Evolutionary conservation across 2,329 filamentous ascomycete genomes (phyloP), one percentile per base, ranked within the genome.

Genomic region (Periglandula ipomoeae): DNA sequence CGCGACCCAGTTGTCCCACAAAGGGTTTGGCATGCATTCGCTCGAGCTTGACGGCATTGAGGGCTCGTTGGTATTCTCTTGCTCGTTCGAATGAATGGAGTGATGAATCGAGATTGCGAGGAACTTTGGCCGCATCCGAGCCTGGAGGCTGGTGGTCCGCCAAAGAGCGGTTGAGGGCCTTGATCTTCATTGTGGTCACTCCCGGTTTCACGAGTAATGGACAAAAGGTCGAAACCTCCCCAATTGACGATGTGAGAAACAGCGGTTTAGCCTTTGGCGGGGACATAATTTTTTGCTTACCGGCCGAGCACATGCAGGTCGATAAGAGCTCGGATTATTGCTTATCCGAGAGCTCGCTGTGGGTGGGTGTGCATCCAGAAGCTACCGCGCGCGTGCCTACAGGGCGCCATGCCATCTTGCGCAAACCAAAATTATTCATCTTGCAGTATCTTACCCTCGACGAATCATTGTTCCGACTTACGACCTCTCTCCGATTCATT

Each of bases 11-110:
- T 65, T 96, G 88, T 1, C 79, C 87, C 40, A 98, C 70, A 61
- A 95, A 95, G 3, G 74, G 73, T 51, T 71, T 70, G 7, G 73
- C 78, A 66, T 95, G 95, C 85, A 96, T 91, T 58, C 90, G 85
- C 70, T 95, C 89, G 53, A 96, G 71, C 67, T 96, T 96, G 50
- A 89, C 89, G 23, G 90, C 90, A 79, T 89, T 78, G 55, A 79
- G 66, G 7, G 75, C 75, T 48, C 75, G 65, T 46, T 71, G 65
- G 57, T 75, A 75, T 70, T 95, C 90, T 66, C 89, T 76, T 42
- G 90, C 90, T 60, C 89, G 78, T 69, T 95, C 89, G 68, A 96
- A 95, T 2, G 88, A 90, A 69, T 95, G 89, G 51, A 91, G 78
- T 38, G 87, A 83, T 24, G 90, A 86, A 69, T 95, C 87, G 60